Base-by-base conservation (phyloP, 371 early-diverging fungal genomes). In the Mortierella sp. region DNA sequence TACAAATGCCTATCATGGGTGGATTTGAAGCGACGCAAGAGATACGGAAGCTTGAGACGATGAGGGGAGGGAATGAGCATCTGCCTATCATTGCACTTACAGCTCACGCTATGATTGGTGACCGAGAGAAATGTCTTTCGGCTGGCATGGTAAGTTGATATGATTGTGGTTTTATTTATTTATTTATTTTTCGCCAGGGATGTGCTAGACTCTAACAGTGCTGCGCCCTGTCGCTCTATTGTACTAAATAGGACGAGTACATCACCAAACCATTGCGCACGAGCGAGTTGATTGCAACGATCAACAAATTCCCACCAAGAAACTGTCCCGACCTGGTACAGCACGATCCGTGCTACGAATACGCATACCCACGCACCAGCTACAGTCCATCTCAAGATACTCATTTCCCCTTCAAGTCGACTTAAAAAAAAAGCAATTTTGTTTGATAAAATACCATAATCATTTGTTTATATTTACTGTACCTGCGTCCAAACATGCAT, bases 41-140 rank as follows among this genome's bases (percentile, higher is more conserved):
- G 64, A 95, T 95, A 58, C 87, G 95, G 20, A 64, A 72, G 75
- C 84, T 62, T 78, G 86, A 78, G 92, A 93, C 72, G 72, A 65
- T 54, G 83, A 68, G 64, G 37, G 66, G 66, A 11, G 60, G 61
- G 14, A 65, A 85, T 9, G 84, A 86, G n/a, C 92, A 86, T 68
- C 84, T 90, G 28, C 94, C 93, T 1, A 94, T 94, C 59, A 90
- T 94, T 62, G 94, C 94, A 10, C 78, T 94, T 47, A 94, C 94
- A 4, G 94, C 94, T 0, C 92, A 92, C 64, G 94, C 94, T 18
- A 93, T 94, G 92, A 89, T 91, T 68, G 94, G 93, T 11, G 94
- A 94, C 81, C 86, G 93, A 57, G 93, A 94, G 72, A 91, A 90
- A 73, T 94, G 94, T 72, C 80, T 94, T 51, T 80, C 83, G 10